Conservation (phyloP, 176 grass and related monocot species). For the Phoenix roebelenii region DNA sequence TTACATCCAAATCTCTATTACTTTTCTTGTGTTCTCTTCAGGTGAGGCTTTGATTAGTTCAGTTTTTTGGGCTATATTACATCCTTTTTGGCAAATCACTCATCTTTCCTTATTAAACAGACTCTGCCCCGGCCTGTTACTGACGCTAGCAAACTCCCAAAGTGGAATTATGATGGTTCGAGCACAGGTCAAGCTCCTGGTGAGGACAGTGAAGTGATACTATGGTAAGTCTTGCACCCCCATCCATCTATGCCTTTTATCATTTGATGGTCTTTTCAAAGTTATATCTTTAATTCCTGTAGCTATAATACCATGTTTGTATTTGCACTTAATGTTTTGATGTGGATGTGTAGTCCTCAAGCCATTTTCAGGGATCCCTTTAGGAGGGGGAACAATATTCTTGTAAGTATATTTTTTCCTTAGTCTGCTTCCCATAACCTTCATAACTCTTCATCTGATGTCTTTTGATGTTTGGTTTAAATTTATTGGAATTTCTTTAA, state of each 20-base stretch:
- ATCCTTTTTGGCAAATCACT: neutral
- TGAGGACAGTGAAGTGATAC: conserved; percentile 97
- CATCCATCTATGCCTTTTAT: neutral
- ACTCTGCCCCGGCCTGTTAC: conserved; percentile 60
- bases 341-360: conserved; percentile 58
- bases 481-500: too few species aligned
- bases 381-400: conserved; percentile 93
- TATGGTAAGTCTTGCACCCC: conserved; percentile 57
- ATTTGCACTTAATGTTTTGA: neutral
- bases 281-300: too few species aligned
- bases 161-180: conserved; percentile 99
- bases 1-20: too few species aligned
- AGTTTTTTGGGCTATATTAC: too few species aligned
- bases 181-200: conserved; percentile 98
- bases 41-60: too few species aligned
- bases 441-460: too few species aligned
- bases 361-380: conserved; percentile 99
- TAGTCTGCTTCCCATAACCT: too few species aligned
- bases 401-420: conserved; percentile 40
- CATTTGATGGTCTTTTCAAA: neutral
- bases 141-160: conserved; percentile 75
- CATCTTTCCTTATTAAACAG: conserved; percentile 35
- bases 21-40: too few species aligned
- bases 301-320: neutral
- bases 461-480: too few species aligned